Evolutionary conservation across 805 yeast species (phyloP).

Genomic region (Candida glaebosa): DNA sequence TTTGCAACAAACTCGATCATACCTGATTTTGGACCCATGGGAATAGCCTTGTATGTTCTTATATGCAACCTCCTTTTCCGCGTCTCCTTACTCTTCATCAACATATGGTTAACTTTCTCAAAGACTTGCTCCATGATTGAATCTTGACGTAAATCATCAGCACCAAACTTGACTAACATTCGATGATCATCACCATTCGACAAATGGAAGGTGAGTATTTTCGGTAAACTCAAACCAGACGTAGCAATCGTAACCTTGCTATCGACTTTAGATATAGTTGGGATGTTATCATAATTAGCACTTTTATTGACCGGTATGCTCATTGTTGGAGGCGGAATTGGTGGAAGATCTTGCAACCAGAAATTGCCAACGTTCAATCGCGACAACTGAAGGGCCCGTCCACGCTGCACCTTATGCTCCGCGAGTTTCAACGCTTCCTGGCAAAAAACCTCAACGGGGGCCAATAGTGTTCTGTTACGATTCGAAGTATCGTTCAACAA

Average conservation of each 20-base stretch:
- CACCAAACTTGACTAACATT: constrained; percentile 75
- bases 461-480: constrained; percentile 28
- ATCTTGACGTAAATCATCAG: constrained; percentile 93
- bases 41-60: constrained; percentile 85
- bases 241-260: constrained; percentile 57
- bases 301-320: constrained; percentile 39
- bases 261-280: constrained; percentile 46
- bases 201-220: constrained; percentile 55
- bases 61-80: constrained; percentile 56
- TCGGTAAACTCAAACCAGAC: constrained; percentile 86
- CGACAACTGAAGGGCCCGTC: constrained; percentile 25
- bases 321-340: constrained; percentile 68
- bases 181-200: constrained; percentile 58
- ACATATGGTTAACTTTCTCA: constrained; percentile 71
- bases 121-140: constrained; percentile 98
- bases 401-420: constrained; percentile 36
- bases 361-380: constrained; percentile 38
- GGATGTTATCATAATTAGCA: constrained; percentile 43
- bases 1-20: constrained; percentile 84
- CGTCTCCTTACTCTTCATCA: constrained; percentile 54
- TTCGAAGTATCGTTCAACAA: constrained; percentile 24
- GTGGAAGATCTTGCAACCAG: constrained; percentile 53
- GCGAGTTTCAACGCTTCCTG: constrained; percentile 51
- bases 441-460: constrained; percentile 50
- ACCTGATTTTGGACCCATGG: constrained; percentile 85